phyloP scores from a whole-genome alignment of 192 early-diverging fungal genomes.

The Gigaspora rosea region DNA sequence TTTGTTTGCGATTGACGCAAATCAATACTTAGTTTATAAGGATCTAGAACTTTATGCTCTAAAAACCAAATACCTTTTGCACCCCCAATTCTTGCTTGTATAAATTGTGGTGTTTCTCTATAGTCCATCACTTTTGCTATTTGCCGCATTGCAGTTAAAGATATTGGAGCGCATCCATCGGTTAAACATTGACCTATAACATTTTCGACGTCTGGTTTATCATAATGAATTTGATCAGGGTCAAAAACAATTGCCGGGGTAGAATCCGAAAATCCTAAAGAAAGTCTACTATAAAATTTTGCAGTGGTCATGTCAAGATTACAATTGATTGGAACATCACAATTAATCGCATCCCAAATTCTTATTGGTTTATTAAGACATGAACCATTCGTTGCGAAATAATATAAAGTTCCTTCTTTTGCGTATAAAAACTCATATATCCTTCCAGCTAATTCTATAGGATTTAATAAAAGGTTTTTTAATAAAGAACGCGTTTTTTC shows the following conservation, averaged over 20 bases:
- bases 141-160: slow-evolving; percentile 35
- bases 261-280: slow-evolving; percentile 40
- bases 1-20: slow-evolving; percentile 38
- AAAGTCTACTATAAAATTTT: slow-evolving; percentile 38
- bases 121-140: slow-evolving; percentile 24
- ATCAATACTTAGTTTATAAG: slow-evolving; percentile 33
- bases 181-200: slow-evolving; percentile 37
- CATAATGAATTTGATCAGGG: slow-evolving; percentile 27
- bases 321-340: slow-evolving; percentile 37
- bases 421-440: slow-evolving; percentile 39
- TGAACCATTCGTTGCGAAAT: slow-evolving; percentile 40
- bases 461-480: slow-evolving; percentile 11
- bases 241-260: slow-evolving; percentile 32
- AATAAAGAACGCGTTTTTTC: background rate
- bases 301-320: slow-evolving; percentile 33
- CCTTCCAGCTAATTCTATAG: slow-evolving; percentile 33
- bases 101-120: slow-evolving; percentile 35
- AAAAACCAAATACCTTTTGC: slow-evolving; percentile 44
- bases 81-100: slow-evolving; percentile 44
- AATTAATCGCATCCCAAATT: slow-evolving; percentile 35
- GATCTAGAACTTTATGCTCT: background rate
- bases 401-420: slow-evolving; percentile 32
- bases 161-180: slow-evolving; percentile 44
- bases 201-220: slow-evolving; percentile 16
- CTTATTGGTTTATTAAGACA: background rate